A percentile compares a stretch with the other conserved stretches of the same genome.
phyloP scores from a whole-genome alignment of 2,329 filamentous ascomycete species.

The Colletotrichum karsti region DNA sequence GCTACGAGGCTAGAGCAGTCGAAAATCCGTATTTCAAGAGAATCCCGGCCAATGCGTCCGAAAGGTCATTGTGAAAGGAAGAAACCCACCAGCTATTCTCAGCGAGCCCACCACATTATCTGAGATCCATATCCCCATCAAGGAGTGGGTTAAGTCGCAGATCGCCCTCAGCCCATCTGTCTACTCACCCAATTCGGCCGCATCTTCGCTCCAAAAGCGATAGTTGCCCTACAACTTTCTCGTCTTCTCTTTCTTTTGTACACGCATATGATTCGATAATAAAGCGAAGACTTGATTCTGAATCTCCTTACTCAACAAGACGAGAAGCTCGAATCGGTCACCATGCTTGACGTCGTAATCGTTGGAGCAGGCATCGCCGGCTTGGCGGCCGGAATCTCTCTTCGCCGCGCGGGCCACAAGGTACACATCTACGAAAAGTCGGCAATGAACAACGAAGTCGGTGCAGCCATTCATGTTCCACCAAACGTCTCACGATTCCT shows the following conservation, averaged over 20 bases:
- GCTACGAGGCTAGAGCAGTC: too few relatives aligned
- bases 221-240: too few relatives aligned
- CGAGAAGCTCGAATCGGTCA: too few relatives aligned
- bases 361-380: slow-evolving; percentile 53
- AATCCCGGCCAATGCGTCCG: too few relatives aligned
- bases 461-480: slow-evolving; percentile 47
- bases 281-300: too few relatives aligned
- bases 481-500: slow-evolving; percentile 47
- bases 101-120: background rate
- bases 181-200: background rate
- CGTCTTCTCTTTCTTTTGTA: too few relatives aligned
- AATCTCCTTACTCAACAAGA: too few relatives aligned
- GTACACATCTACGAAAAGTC: slow-evolving; percentile 52
- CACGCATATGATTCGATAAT: too few relatives aligned
- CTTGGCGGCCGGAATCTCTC: slow-evolving; percentile 46
- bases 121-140: background rate
- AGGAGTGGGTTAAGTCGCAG: background rate
- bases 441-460: slow-evolving; percentile 43
- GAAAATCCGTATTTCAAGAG: too few relatives aligned
- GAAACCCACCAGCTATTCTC: too few relatives aligned
- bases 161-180: too few relatives aligned
- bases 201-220: background rate
- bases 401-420: slow-evolving; percentile 44
- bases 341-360: slow-evolving; percentile 46
- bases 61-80: too few relatives aligned